These are phyloP conservation scores for Wickerhamiella slavikovae DNA, from an alignment of 805 yeast genomes.

Conservation along the genomic window DNA sequence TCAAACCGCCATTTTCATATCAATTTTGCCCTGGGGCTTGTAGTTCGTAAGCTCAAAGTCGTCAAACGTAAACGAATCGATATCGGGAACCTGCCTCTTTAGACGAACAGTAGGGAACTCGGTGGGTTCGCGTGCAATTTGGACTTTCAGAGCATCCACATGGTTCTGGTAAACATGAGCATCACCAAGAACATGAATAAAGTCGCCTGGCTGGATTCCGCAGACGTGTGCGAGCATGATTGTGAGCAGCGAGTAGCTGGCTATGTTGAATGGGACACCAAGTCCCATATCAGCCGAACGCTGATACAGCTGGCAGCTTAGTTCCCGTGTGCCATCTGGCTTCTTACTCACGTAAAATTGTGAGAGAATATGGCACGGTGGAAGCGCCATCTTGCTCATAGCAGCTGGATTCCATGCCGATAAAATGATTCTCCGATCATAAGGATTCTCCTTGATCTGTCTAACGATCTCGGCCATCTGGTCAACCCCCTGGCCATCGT, in stretches of 20 bases:
- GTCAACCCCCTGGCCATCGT: conserved; percentile 74
- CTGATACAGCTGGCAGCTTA: conserved; percentile 82
- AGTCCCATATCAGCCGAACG: conserved; percentile 98
- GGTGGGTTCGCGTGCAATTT: conserved; percentile 53
- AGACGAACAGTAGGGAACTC: conserved; percentile 62
- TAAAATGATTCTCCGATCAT: conserved; percentile 82
- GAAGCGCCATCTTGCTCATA: conserved; percentile 82
- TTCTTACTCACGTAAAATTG: conserved; percentile 89
- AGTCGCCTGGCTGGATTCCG: conserved; percentile 88
- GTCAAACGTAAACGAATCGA: conserved; percentile 76
- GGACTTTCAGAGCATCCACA: conserved; percentile 73
- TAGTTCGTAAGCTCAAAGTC: conserved; percentile 71
- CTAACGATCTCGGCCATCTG: conserved; percentile 66
- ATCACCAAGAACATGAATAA: conserved; percentile 90
- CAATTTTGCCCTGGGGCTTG: conserved; percentile 63
- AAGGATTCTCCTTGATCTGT: conserved; percentile 70
- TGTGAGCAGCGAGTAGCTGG: conserved; percentile 83
- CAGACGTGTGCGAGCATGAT: conserved; percentile 93
- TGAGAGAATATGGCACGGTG: conserved; percentile 94
- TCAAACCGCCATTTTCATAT: conserved; percentile 94
- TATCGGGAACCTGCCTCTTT: conserved; percentile 41
- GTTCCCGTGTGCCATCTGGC: conserved; percentile 33
- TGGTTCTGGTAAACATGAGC: conserved; percentile 91
- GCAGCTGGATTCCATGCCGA: conserved; percentile 99
- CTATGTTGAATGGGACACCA: conserved; percentile 98